Percentiles rank a stretch among this genome's conserved stretches.
These are phyloP conservation scores for Phyllachora maydis DNA, from an alignment of 2,329 filamentous ascomycete genomes.

Conservation along the genomic window DNA sequence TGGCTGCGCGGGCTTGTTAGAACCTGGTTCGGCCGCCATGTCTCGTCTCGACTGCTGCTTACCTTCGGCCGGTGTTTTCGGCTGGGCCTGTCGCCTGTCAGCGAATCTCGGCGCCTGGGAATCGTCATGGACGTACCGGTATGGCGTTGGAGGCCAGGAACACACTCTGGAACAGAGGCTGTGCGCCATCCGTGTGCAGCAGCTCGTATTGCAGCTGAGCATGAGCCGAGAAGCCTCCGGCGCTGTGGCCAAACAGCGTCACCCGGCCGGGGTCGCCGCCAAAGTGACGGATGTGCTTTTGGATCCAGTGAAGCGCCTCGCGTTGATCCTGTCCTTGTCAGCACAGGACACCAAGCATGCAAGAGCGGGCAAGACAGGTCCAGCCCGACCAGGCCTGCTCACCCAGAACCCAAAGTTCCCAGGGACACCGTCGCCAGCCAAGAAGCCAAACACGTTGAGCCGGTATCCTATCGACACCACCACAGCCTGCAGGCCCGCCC, in stretches of 20 bases:
- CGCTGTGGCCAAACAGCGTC: constrained; percentile 1
- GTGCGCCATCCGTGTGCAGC: not conserved
- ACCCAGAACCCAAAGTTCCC: constrained; percentile 1
- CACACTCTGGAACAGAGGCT: constrained; percentile 1
- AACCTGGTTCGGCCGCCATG: not conserved
- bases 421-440: not conserved
- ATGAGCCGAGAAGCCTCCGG: not conserved
- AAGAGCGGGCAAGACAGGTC: too few relatives aligned
- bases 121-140: not conserved
- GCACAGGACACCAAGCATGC: too few relatives aligned
- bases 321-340: not conserved
- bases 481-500: not conserved
- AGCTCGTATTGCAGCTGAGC: constrained; percentile 1
- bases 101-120: too few relatives aligned
- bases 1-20: not conserved
- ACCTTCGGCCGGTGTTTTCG: not conserved
- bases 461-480: constrained; percentile 1
- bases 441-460: constrained; percentile 1
- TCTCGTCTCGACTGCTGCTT: not conserved
- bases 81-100: constrained; percentile 1
- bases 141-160: constrained; percentile 1
- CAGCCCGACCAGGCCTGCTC: not conserved
- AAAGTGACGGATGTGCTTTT: not conserved
- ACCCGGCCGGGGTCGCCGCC: not conserved
- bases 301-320: not conserved